Base-by-base conservation (phyloP, 192 early-diverging fungal species). In the Rhizophagus sp. region DNA sequence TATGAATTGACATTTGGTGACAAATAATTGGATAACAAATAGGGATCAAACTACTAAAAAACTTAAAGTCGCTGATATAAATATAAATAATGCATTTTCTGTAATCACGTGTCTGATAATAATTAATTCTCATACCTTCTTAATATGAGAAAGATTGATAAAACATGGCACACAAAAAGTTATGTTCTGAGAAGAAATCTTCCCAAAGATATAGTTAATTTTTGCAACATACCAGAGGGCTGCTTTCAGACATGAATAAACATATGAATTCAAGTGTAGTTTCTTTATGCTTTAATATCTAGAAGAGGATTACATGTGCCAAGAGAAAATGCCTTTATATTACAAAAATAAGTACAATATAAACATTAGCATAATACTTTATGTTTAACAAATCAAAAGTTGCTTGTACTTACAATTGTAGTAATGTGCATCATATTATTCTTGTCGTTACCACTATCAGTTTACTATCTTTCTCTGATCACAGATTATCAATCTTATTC, bases 281-380 rank as follows among this genome's bases (percentile, higher is more conserved):
- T 70, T 70, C 41, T 70, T 36, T 33, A 70, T 44, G 68, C 8
- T 70, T 34, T 70, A 44, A 70, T 44, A 19, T 34, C 33, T 44
- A 15, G 15, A 34, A 70, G 34, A 36, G 68, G 68, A 70, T 70
- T n/a, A n/a, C n/a, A n/a, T n/a, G n/a, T n/a, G n/a, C n/a, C 68
- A 36, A 70, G 68, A 36, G 68, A 27, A 12, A 70, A 70, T 39
- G 68, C 68, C 33, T 70, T 70, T n/a, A 70, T 44, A 36, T 36
- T 70, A 70, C 68, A 70, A 70, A 70, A 70, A 36, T 70, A 70
- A 33, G 47, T 49, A 12, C 47, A 49, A 49, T 49, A 49, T 49
- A 49, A 49, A 49, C 1, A 49, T 49, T 49, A 49, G 47, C 10
- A 49, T 49, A 49, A 49, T 11, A 49, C 47, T 49, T 49, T 49